These are phyloP conservation scores for Wickerhamiella pararugosa DNA, from an alignment of 1,139 yeast genomes.

Conservation along the genomic window DNA sequence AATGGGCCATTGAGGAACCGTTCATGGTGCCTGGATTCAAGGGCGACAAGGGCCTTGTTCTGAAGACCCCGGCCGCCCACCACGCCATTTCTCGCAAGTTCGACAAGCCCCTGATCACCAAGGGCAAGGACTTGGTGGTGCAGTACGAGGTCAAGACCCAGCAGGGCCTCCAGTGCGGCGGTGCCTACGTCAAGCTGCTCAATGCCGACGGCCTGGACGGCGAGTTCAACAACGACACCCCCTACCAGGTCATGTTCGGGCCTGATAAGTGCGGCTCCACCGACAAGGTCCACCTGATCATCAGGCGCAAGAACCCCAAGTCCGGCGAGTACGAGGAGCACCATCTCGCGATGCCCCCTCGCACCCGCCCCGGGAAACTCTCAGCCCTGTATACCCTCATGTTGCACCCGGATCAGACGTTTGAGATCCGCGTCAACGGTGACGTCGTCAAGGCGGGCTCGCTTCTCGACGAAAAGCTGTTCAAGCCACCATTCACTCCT, in stretches of 20 bases:
- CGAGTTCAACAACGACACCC: constrained; percentile 45
- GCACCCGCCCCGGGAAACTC: constrained; percentile 40
- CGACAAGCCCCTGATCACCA: constrained; percentile 39
- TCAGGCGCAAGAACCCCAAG: constrained; percentile 41
- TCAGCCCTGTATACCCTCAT: constrained; percentile 63
- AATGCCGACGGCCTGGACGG: constrained; percentile 30
- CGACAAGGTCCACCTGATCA: constrained; percentile 64
- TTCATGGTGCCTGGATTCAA: constrained; percentile 39
- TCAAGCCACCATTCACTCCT: constrained; percentile 51
- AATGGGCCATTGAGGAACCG: constrained; percentile 59
- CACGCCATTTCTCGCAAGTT: constrained; percentile 61
- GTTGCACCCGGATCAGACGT: constrained; percentile 46
- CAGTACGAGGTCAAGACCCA: constrained; percentile 85
- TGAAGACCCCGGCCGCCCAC: constrained; percentile 59
- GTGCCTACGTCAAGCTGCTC: constrained; percentile 70
- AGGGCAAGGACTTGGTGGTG: constrained; percentile 51
- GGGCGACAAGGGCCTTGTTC: constrained; percentile 59
- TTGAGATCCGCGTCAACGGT: constrained; percentile 74
- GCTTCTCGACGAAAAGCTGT: constrained; percentile 36
- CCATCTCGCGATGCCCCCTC: constrained; percentile 50
- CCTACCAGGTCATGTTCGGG: constrained; percentile 83
- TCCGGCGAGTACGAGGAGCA: constrained; percentile 53
- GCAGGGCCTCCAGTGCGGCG: constrained; percentile 66
- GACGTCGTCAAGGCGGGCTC: constrained; percentile 56
- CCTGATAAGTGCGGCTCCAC: constrained; percentile 81